phyloP scores from a whole-genome alignment of 176 grass and related monocot species.

The Carex kokanica region DNA sequence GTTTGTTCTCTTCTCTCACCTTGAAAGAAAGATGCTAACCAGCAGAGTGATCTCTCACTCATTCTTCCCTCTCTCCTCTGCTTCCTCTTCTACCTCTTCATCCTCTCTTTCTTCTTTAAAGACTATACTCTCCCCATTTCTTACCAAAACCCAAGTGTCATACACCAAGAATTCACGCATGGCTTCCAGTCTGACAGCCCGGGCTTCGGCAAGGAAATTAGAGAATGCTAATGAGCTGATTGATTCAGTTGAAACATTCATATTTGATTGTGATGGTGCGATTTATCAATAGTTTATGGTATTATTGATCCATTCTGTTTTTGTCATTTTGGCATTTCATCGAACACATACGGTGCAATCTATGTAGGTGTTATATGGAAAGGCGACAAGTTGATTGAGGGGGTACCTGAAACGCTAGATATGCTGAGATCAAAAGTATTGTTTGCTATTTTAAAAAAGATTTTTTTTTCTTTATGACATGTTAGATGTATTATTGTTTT shows the following conservation, averaged over 20 bases:
- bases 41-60: slow-evolving; percentile 22
- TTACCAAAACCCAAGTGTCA: background rate
- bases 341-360: background rate
- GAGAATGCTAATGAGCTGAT: slow-evolving; percentile 80
- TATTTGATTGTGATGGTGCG: slow-evolving; percentile 87
- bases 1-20: background rate
- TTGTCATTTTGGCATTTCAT: slow-evolving; percentile 10
- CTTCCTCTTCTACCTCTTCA: slow-evolving; percentile 24
- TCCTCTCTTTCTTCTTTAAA: slow-evolving; percentile 20
- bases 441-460: background rate
- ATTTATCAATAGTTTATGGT: background rate
- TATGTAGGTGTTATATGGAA: slow-evolving; percentile 86
- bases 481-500: background rate
- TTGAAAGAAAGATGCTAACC: slow-evolving; percentile 18
- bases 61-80: slow-evolving; percentile 15
- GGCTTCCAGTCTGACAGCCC: slow-evolving; percentile 16
- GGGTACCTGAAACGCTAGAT: slow-evolving; percentile 81
- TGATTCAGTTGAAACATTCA: slow-evolving; percentile 92
- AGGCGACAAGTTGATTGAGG: slow-evolving; percentile 90
- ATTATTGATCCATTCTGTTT: background rate
- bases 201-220: slow-evolving; percentile 39
- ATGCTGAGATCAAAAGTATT: slow-evolving; percentile 76
- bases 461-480: background rate
- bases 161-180: slow-evolving; percentile 12
- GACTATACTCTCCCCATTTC: slow-evolving; percentile 29